Evolutionary conservation across 78 protist genomes (phyloP).

Genomic region (Monocercomonoides exilis): DNA sequence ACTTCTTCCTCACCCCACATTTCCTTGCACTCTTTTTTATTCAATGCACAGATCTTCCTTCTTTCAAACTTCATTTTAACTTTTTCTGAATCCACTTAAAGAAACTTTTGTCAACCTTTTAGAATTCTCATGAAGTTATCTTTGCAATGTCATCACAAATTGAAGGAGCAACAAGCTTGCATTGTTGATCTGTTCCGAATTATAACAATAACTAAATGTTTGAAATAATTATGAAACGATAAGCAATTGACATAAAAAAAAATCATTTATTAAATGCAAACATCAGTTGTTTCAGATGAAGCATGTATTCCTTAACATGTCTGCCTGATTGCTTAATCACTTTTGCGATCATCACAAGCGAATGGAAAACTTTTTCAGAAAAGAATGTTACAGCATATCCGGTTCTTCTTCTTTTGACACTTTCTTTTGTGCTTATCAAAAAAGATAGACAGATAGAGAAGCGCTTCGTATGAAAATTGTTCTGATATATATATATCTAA

Average conservation of each 20-base stretch:
- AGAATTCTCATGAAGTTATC: background rate
- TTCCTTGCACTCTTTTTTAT: too few species aligned
- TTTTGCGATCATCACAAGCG: conserved; percentile 49
- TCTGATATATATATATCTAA: too few species aligned
- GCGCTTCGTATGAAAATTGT: too few species aligned
- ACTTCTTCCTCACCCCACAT: too few species aligned
- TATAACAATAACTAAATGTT: background rate
- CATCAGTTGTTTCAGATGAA: conserved; percentile 11
- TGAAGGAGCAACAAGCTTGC: background rate
- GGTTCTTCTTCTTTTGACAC: conserved; percentile 70
- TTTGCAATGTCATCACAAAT: background rate
- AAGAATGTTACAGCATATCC: conserved; percentile 79
- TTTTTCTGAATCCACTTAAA: too few species aligned
- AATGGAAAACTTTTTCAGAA: conserved; percentile 49
- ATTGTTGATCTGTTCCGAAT: background rate
- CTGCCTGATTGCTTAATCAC: conserved; percentile 62
- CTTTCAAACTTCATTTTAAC: too few species aligned
- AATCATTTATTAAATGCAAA: too few species aligned
- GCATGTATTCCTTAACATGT: conserved; percentile 74
- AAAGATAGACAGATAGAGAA: background rate
- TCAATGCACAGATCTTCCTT: too few species aligned
- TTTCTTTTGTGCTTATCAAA: conserved; percentile 39
- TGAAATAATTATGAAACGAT: background rate
- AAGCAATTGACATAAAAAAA: too few species aligned
- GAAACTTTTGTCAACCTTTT: too few species aligned